Evolutionary conservation across 345 rosid genomes (phyloP), one percentile per base, ranked within the genome.

Genomic region (Eutrema japonicum): DNA sequence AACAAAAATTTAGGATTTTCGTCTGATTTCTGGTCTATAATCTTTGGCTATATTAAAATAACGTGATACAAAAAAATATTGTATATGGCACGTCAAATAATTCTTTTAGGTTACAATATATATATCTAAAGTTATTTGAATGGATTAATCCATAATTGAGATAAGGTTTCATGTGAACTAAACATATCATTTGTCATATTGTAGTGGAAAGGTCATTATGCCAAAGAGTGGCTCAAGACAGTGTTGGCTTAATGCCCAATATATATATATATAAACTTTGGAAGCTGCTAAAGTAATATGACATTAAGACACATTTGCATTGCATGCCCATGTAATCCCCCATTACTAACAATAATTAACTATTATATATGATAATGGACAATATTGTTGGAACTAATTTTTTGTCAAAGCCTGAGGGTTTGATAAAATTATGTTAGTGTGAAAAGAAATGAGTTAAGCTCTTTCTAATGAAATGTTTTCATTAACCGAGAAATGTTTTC

Each of bases 171-270:
- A 69, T 14, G 55, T 60, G 70, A 46, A 36, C 33, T 26, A 45
- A 9, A 61, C 61, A 75, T 69, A 68, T 53, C 5, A 43, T 64
- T 70, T 76, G 71, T 47, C 55, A 55, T 30, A 12, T 45, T 55
- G 62, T 68, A 70, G 76, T 77, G 80, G 80, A 57, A 58, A 57
- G 27, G 68, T 77, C 72, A 77, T 77, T 10, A 77, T 77, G 72
- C 67, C 35, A 57, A 71, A 77, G 80, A 77, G 80, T 71, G 80
- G 80, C 80, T 77, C 77, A 65, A 77, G 80, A 71, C 63, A 65
- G 76, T 71, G 72, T 10, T 65, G 36, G 4, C 48, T 16, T 46
- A 54, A 11, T 73, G 58, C 42, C 36, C 40, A 10, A 33, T 66
- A 35, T 63, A 61, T 54, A 47, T n/a, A 42, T 62, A 14, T 30